Evolutionary conservation across 768 basidiomycete species (phyloP).

Genomic region (Kwoniella bestiolae): DNA sequence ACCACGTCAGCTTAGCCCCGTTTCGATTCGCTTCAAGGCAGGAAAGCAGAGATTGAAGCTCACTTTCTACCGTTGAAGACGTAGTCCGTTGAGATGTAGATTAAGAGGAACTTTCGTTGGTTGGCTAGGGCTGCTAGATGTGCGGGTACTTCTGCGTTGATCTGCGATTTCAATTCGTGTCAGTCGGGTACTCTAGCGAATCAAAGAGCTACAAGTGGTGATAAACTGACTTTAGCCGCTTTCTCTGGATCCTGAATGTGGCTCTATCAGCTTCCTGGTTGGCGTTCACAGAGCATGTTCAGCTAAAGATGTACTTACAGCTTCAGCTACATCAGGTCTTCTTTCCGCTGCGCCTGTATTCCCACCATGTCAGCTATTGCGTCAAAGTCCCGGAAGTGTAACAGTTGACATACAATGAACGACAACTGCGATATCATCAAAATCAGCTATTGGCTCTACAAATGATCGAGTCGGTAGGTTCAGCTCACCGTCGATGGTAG

Average conservation of each 20-base stretch:
- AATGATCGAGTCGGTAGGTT: no score
- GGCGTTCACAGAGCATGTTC: no score
- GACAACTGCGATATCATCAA: constrained; percentile 61
- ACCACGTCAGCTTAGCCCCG: not conserved
- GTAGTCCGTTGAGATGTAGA: constrained; percentile 98
- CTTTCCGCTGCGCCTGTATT: constrained; percentile 74
- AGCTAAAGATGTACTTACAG: constrained; percentile 64
- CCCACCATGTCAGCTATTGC: constrained; percentile 19
- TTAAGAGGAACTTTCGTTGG: constrained; percentile 68
- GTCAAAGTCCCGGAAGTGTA: not conserved
- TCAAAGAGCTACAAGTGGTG: not conserved
- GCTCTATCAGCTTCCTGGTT: not conserved
- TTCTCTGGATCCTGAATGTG: constrained; percentile 68
- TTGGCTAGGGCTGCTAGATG: constrained; percentile 72
- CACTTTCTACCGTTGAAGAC: constrained; percentile 86
- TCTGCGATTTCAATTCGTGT: constrained; percentile 59
- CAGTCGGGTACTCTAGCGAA: not conserved
- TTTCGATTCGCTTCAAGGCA: not conserved
- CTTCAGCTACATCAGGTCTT: constrained; percentile 88
- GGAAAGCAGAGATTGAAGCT: constrained; percentile 6
- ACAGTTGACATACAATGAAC: constrained; percentile 70
- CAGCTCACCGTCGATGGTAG: constrained; percentile 70
- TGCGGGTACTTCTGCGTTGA: constrained; percentile 78
- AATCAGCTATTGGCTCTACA: not conserved
- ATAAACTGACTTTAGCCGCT: constrained; percentile 64